Evolutionary conservation across 805 yeast species (phyloP), one percentile per base, ranked within the genome.

Genomic region (Barnettozyma wickerhamii): DNA sequence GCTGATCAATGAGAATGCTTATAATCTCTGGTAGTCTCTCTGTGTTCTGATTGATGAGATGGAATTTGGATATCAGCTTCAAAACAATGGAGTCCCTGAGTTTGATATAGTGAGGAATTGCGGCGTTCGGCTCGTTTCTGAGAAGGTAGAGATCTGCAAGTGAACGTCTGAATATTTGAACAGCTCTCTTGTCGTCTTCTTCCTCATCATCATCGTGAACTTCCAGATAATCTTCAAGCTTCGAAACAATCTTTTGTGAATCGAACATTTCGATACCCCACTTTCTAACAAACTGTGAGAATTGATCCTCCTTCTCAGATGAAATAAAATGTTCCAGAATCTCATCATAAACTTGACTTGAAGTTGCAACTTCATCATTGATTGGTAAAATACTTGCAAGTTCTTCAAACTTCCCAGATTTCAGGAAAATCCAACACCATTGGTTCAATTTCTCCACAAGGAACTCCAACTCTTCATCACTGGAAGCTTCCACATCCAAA

Each of bases 81-180:
- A 90, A 56, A 0, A 80, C 72, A 13, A 71, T 52, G 0, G 67
- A 55, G 55, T 84, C 89, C 46, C 72, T 66, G 20, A 83, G 60
- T 14, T 58, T 58, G 12, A 86, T 68, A 49, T 86, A 65, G 54
- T 83, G 89, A 0, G 69, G 69, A 7, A 84, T 77, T 2, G 96
- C 90, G 26, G 69, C 68, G 2, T 65, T 63, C 3, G 83, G 83
- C 32, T 81, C 81, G 24, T 74, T 72, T 0, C 77, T 62, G 37
- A 71, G 68, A 10, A 82, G 62, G 50, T 82, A 82, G 9, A 88
- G 52, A 10, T 72, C 63, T 21, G 80, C 69, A 19, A 80, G 58
- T 30, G 68, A 59, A 26, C 66, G 55, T 39, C 84, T 62, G 12
- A 79, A 53, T 40, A 49, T 26, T 41, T 43, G 4, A 48, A 55